Evolutionary conservation across 768 basidiomycete genomes (phyloP), one percentile per base, ranked within the genome.

Genomic region (Russula abietina): DNA sequence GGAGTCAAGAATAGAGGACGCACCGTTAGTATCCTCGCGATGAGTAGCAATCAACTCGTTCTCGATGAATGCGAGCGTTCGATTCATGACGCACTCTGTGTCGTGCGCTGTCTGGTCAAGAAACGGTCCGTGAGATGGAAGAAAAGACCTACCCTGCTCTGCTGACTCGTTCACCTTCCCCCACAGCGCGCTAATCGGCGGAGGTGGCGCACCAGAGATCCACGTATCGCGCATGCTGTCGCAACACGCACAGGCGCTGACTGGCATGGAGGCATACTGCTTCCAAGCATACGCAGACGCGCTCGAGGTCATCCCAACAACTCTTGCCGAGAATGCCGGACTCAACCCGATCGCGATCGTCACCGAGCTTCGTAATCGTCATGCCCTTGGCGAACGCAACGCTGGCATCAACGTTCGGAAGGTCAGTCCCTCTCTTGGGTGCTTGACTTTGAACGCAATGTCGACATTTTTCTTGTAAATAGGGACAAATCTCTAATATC

Each of bases 391-490:
- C 38, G 97, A 99, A 69, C 82, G 83, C 65, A 93, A 88, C 68
- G 95, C 97, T 30, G 97, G 97, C 36, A 98, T 99, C 75, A 99
- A 98, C 73, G 94, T 99, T 66, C 87, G 96, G 70, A 98, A 95
- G 80, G 94, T 93, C 69, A 48, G 83, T 52, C 57, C 10, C 32
- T 7, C 2, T 30, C n/a, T 17, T 38, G 17, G 14, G 6, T 7
- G 60, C n/a, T 24, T 19, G 16, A 10, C 5, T 28, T 33, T 54
- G 38, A n/a, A n/a, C 22, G 6, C 28, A 9, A 33, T 39, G 26
- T 46, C 30, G 16, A 38, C 30, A 52, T 38, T 45, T 46, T n/a
- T 43, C 43, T 46, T 10, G 17, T 41, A 54, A 53, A 33, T 67
- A 95, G 93, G 96, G 97, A 14, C 80, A 96, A 69, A 96, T 99